Evolutionary conservation across 371 early-diverging fungal genomes (phyloP).

Genomic region (Rhizopus arrhizus): DNA sequence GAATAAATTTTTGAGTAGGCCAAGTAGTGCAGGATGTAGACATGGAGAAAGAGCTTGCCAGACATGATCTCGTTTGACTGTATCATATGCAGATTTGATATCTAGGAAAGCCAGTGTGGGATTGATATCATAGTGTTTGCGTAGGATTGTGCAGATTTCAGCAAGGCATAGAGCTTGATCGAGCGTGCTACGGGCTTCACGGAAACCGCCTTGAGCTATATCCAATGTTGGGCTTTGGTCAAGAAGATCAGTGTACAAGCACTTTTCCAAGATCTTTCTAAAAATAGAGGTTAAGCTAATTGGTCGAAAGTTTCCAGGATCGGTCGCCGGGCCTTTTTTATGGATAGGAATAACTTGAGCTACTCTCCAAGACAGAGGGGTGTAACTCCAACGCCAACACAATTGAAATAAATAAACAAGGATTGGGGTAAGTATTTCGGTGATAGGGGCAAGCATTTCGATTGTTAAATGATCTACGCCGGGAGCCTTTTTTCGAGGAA

Average conservation of each 20-base stretch:
- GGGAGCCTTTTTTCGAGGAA: no score
- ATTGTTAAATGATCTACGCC: no score
- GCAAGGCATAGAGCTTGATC: slow-evolving; percentile 33
- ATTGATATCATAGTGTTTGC: background rate
- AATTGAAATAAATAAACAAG: no score
- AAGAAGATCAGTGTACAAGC: background rate
- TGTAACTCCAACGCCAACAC: no score
- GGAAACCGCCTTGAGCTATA: slow-evolving; percentile 40
- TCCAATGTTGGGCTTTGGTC: slow-evolving; percentile 10
- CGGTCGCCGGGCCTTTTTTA: no score
- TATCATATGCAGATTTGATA: slow-evolving; percentile 25
- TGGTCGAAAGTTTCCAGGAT: slow-evolving; percentile 13
- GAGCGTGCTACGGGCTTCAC: slow-evolving; percentile 17
- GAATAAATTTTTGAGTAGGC: slow-evolving; percentile 24
- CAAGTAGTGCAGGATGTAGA: background rate
- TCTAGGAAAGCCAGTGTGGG: slow-evolving; percentile 23
- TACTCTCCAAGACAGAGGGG: no score
- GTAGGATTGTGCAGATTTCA: slow-evolving; percentile 7
- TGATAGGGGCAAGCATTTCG: no score
- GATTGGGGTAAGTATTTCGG: no score
- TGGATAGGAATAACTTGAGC: no score
- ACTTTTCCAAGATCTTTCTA: slow-evolving; percentile 25
- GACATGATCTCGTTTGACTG: slow-evolving; percentile 13
- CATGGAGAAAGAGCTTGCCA: background rate
- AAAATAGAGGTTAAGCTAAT: slow-evolving; percentile 23